Base-by-base conservation (phyloP, 2,329 filamentous ascomycete species). In the Pseudocercospora fijiensis region DNA sequence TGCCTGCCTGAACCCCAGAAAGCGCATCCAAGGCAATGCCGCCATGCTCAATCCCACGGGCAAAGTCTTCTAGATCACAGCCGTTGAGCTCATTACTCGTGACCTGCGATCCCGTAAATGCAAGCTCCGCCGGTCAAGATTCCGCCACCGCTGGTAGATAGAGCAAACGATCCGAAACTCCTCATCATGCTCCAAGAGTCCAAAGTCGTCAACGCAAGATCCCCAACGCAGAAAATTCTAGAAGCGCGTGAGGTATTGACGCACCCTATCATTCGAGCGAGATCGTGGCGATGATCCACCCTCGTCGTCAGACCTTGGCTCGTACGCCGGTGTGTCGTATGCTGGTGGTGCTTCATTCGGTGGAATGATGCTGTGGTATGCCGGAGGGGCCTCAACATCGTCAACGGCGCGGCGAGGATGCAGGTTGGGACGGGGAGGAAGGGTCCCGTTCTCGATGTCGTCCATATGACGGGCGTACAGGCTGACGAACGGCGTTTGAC, bases 391-490 rank as follows among this genome's bases (percentile, higher is more conserved):
- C 49, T 73, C 72, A 9, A 65, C 47, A 9, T 63, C 67, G n/a
- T 70, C 72, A 10, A 71, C 71, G 13, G 69, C 68, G 6, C 72
- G 61, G 18, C 72, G 60, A 9, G 64, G 57, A 61, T 73, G 71
- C 62, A 69, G 64, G 0, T 69, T 69, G 27, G 68, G 62, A 16
- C 63, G 56, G 9, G 65, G 62, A 18, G 61, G 65, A 28, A 68
- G 67, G 8, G 64, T 63, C 6, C 60, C 62, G 11, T 67, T 51
- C 57, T 70, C 70, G 13, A 70, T 63, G 27, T 69, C 71, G 30
- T 70, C 70, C 22, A 73, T 71, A 16, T 70, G 66, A 27, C 73
- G 63, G 7, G 69, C 74, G 69, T 70, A 75, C n/a, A 73, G 51
- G 61, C 70, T 73, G 7, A 73, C 74, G 9, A 71, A 66, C 3